Evolutionary conservation across 148 eudicot species (phyloP).

Genomic region (Rhododendron ferrugineum): DNA sequence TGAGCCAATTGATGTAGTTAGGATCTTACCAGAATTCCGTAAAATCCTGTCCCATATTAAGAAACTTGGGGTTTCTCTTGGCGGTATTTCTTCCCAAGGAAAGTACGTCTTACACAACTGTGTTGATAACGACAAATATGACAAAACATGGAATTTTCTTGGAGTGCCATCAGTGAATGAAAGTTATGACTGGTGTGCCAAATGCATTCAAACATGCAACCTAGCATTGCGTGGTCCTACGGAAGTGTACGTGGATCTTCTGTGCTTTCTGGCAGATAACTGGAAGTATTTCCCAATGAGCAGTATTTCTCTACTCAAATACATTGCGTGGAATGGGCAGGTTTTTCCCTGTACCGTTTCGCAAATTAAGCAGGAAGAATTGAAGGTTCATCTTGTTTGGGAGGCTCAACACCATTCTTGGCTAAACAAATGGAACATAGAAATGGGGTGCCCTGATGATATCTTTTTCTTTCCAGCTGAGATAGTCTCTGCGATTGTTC

Average conservation of each 20-base stretch:
- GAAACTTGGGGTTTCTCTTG: background rate
- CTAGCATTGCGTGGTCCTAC: background rate
- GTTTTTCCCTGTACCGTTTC: background rate
- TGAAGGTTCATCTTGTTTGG: conserved; percentile 8
- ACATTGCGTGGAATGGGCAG: background rate
- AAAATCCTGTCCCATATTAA: conserved; percentile 3
- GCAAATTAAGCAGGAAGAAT: background rate
- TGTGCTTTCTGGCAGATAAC: conserved; percentile 1
- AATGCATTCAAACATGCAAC: conserved; percentile 14
- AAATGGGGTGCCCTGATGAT: conserved; percentile 20
- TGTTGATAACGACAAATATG: background rate
- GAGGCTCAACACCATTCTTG: conserved; percentile 20
- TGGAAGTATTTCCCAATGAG: conserved; percentile 3
- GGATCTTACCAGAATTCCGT: conserved; percentile 5
- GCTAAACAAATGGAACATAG: conserved; percentile 40
- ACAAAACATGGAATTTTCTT: conserved; percentile 1
- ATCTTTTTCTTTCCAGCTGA: conserved; percentile 24
- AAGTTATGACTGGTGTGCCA: conserved; percentile 10
- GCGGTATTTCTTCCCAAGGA: background rate
- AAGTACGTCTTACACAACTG: background rate
- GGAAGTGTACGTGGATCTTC: conserved; percentile 6
- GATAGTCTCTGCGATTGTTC: conserved; percentile 4
- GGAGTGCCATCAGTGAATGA: background rate
- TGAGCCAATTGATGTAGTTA: conserved; percentile 16
- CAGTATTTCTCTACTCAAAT: conserved; percentile 5